Evolutionary conservation across 768 basidiomycete genomes (phyloP).

Genomic region (Boletus pseudo-olivaceus): DNA sequence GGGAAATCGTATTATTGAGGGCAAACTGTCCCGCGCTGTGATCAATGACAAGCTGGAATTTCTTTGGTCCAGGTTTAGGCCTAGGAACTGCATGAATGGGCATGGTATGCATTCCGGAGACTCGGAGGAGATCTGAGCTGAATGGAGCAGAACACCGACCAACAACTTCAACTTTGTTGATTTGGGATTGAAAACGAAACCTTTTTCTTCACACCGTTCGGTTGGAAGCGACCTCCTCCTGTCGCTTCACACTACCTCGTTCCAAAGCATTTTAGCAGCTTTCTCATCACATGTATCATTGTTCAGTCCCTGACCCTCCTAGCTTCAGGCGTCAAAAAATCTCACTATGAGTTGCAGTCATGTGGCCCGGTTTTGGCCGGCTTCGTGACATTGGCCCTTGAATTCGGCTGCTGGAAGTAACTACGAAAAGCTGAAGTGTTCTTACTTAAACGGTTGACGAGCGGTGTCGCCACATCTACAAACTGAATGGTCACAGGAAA

Average conservation of each 20-base stretch:
- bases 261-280: too few species aligned
- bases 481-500: conserved; percentile 56
- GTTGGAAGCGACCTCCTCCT: too few species aligned
- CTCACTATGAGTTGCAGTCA: too few species aligned
- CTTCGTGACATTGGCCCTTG: not conserved
- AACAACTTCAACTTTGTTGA: too few species aligned
- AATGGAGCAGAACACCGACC: too few species aligned
- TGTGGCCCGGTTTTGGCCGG: too few species aligned
- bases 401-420: not conserved
- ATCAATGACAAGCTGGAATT: conserved; percentile 38
- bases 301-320: too few species aligned
- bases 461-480: not conserved
- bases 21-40: conserved; percentile 35
- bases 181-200: too few species aligned
- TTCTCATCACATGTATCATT: too few species aligned
- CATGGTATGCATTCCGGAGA: conserved; percentile 42
- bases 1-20: conserved; percentile 32
- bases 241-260: too few species aligned
- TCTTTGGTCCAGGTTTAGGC: conserved; percentile 39
- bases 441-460: not conserved
- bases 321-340: too few species aligned
- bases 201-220: too few species aligned
- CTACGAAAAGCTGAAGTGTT: not conserved
- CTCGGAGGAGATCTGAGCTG: conserved; percentile 18
- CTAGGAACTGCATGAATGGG: conserved; percentile 42